Conservation (phyloP, 129 eudicot genomes). For the Scalesia atractyloides region DNA sequence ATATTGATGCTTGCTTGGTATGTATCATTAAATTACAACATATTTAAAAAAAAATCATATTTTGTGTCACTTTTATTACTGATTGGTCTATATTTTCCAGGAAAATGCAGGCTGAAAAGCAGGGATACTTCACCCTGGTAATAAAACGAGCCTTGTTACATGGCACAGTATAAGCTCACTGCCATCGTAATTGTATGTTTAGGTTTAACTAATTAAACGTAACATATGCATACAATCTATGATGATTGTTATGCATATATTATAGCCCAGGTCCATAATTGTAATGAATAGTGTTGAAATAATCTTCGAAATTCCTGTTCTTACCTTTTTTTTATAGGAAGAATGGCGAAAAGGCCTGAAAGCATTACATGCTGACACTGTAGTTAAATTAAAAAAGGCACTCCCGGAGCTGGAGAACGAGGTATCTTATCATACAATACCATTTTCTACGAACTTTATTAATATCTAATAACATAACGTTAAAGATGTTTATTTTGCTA, state of each 20-base stretch:
- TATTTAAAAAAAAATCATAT: background rate
- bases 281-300: background rate
- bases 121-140: conserved; percentile 94
- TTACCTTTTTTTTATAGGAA: conserved; percentile 48
- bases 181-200: background rate
- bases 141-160: conserved; percentile 20
- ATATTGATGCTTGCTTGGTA: conserved; percentile 97
- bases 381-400: conserved; percentile 64
- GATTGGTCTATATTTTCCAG: conserved; percentile 39
- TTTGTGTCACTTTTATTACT: conserved; percentile 8
- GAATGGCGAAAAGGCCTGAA: conserved; percentile 96
- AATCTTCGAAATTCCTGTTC: background rate
- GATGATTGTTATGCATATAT: conserved; percentile 16
- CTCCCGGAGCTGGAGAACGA: conserved; percentile 86
- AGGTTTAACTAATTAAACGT: background rate
- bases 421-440: conserved; percentile 41
- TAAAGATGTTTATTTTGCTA: conserved; percentile 3
- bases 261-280: background rate
- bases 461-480: background rate
- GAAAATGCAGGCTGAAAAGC: conserved; percentile 96
- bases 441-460: background rate
- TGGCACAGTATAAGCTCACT: conserved; percentile 2
- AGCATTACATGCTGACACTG: conserved; percentile 82
- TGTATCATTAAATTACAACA: conserved; percentile 19
- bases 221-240: conserved; percentile 6